A percentile compares a stretch with the other conserved stretches of the same genome.
These are phyloP conservation scores for Metschnikowia noctiluminum DNA, from an alignment of 805 yeast species.

Conservation along the genomic window DNA sequence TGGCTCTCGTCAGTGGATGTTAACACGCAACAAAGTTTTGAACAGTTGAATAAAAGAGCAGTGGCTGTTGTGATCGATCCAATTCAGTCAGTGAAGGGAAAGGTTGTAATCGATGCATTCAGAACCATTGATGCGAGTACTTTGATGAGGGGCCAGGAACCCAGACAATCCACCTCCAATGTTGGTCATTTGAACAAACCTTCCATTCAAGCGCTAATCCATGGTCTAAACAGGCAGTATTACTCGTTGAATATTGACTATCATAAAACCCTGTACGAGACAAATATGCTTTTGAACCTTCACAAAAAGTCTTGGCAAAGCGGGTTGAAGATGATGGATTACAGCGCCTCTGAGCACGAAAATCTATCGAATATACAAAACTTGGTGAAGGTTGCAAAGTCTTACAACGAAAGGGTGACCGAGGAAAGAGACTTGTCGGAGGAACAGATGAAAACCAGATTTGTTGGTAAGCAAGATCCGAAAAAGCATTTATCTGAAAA, in stretches of 20 bases:
- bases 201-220: constrained; percentile 92
- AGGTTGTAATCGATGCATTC: constrained; percentile 98
- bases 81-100: constrained; percentile 97
- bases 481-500: constrained; percentile 93
- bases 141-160: constrained; percentile 94
- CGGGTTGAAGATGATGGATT: constrained; percentile 77
- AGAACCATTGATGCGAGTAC: constrained; percentile 86
- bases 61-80: constrained; percentile 99
- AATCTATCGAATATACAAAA: constrained; percentile 70
- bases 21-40: constrained; percentile 96
- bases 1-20: constrained; percentile 98
- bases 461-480: constrained; percentile 98
- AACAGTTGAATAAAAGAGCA: constrained; percentile 90
- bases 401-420: constrained; percentile 82
- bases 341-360: constrained; percentile 68
- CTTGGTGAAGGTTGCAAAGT: constrained; percentile 87
- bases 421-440: constrained; percentile 88
- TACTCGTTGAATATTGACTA: constrained; percentile 94
- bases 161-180: constrained; percentile 95
- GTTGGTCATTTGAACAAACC: constrained; percentile 95
- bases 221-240: constrained; percentile 94
- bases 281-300: constrained; percentile 87
- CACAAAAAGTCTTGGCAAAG: constrained; percentile 96
- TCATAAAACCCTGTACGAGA: constrained; percentile 87
- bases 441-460: constrained; percentile 89